Conservation (phyloP, 805 yeast species). For the Candida namnaoensis region DNA sequence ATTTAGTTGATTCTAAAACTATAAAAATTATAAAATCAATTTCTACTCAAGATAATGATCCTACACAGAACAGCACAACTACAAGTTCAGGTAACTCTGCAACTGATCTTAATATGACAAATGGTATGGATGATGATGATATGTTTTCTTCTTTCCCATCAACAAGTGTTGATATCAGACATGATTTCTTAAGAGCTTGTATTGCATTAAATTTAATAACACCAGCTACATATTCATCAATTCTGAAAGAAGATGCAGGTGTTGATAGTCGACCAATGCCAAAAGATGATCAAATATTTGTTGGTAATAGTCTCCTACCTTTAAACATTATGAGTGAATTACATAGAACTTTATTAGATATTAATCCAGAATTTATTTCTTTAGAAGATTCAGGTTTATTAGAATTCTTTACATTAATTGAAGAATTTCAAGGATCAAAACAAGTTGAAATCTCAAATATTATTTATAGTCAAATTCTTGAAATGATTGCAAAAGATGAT, state of each 20-base stretch:
- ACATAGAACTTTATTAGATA: conserved; percentile 21
- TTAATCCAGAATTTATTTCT: conserved; percentile 38
- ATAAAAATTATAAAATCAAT: conserved; percentile 17
- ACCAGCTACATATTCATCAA: conserved; percentile 20
- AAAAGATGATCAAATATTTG: conserved; percentile 22
- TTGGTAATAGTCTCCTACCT: conserved; percentile 23
- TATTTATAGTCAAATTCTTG: conserved; percentile 21
- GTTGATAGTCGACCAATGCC: conserved; percentile 24
- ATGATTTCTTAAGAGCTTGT: conserved; percentile 39
- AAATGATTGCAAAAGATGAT: conserved; percentile 32
- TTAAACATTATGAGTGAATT: conserved; percentile 21
- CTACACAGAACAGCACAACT: neutral
- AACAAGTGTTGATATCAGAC: conserved; percentile 37
- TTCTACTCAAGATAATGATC: neutral
- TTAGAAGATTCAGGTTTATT: conserved; percentile 45
- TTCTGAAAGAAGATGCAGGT: conserved; percentile 29
- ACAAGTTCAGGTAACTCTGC: conserved; percentile 3
- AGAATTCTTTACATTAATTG: conserved; percentile 39
- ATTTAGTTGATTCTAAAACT: conserved; percentile 24
- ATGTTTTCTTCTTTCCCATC: conserved; percentile 43
- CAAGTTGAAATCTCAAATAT: conserved; percentile 35
- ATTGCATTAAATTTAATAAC: conserved; percentile 30
- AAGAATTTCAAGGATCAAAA: conserved; percentile 34
- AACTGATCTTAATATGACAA: conserved; percentile 12
- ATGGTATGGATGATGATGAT: conserved; percentile 27